A percentile compares a stretch with the other conserved stretches of the same genome.
These are phyloP conservation scores for Alternaria gaisen DNA, from an alignment of 2,329 filamentous ascomycete species.

Conservation along the genomic window DNA sequence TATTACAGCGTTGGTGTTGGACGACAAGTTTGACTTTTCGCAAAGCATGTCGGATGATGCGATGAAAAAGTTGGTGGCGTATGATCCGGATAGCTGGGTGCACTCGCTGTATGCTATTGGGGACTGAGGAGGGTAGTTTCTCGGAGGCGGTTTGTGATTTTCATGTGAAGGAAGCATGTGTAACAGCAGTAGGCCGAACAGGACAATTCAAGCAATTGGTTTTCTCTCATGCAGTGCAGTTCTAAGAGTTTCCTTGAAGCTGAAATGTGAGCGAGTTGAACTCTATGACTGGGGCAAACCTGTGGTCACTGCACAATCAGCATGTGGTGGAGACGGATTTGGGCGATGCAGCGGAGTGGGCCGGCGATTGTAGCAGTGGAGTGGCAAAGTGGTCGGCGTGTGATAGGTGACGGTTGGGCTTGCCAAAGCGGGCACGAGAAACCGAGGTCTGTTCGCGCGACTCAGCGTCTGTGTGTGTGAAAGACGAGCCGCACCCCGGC, in stretches of 20 bases:
- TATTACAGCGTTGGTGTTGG: conserved; percentile 48
- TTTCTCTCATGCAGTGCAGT: background rate
- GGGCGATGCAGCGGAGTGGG: conserved; percentile 2
- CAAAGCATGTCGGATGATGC: conserved; percentile 43
- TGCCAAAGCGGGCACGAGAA: conserved; percentile 32
- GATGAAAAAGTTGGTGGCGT: conserved; percentile 49
- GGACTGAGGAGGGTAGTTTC: conserved; percentile 23
- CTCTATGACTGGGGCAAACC: no score
- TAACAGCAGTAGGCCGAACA: background rate
- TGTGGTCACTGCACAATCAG: background rate
- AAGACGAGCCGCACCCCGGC: conserved; percentile 32
- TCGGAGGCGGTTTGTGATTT: no score
- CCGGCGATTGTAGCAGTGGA: background rate
- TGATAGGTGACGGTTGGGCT: conserved; percentile 18
- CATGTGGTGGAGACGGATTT: background rate
- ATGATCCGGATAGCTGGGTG: conserved; percentile 44
- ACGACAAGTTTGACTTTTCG: conserved; percentile 51
- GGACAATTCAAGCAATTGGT: background rate
- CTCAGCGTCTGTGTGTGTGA: conserved; percentile 20
- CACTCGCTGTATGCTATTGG: conserved; percentile 53
- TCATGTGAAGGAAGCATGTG: background rate
- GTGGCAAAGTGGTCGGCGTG: conserved; percentile 8
- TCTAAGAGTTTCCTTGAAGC: no score
- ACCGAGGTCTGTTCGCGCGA: conserved; percentile 35
- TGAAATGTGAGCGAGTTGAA: background rate